Base-by-base conservation (phyloP, 495 filamentous ascomycete species). In the Cenococcum geophilum region DNA sequence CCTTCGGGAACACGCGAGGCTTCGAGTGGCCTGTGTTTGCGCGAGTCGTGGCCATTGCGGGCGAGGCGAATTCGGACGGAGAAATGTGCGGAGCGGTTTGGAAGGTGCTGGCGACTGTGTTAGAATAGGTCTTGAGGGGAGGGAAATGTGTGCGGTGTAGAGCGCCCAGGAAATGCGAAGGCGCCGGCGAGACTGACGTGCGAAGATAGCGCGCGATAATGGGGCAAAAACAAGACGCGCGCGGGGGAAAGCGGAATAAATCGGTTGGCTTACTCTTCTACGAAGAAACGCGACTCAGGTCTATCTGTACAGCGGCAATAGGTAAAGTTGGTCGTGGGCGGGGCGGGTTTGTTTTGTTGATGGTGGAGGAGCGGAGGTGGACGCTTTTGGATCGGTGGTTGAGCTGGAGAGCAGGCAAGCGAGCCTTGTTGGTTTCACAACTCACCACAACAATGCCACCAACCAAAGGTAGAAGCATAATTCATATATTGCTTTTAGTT, bases 11-110 rank as follows among this genome's bases (percentile, higher is more conserved):
- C 37, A 67, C 54, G 65, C 65, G 68, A 34, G 70, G 70, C 36
- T 64, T 63, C 50, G 57, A 62, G 59, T 65, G 58, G 61, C 70
- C 70, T n/a, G 69, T 71, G 20, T 45, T 59, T 21, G 69, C 59
- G 61, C 70, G 70, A 10, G 70, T 72, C 18, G 62, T 53, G 12
- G 67, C 61, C 51, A 63, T 62, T 57, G 57, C 58, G 27, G 36
- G 43, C 47, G 45, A 1, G 40, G 25, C 18, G 51, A 34, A 18
- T 45, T 40, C 27, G 27, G 27, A n/a, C n/a, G n/a, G n/a, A n/a
- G n/a, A n/a, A n/a, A n/a, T n/a, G n/a, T 11, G 36, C 18, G 18
- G 5, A 1, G 32, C 3, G 21, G 11, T n/a, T 58, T 16, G 54
- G 51, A 25, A 1, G 27, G 36, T 36, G 36, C 47, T 16, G 48